Base-by-base conservation (phyloP, 2,329 filamentous ascomycete genomes). In the Sphaerostilbella broomeana region DNA sequence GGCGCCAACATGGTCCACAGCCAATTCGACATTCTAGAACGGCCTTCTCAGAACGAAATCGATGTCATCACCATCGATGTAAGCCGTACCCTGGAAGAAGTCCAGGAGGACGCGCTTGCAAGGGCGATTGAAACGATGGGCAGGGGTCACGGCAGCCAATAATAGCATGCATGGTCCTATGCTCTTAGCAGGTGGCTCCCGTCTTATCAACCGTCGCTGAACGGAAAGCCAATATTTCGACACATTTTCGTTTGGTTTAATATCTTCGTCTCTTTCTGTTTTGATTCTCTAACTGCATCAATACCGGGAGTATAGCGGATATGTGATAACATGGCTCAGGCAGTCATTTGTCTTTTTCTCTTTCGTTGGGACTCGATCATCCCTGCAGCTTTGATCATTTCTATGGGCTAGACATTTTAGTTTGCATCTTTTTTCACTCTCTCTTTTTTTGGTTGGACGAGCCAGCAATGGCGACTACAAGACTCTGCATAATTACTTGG, bases 1-100 rank as follows among this genome's bases (percentile, higher is more conserved):
- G 90, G 92, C 53, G 84, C 86, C 51, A 77, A 79, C 54, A 97
- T 98, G 90, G 89, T 98, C 7, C 81, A 84, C 54, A 94, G 87
- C 64, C 92, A 98, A 60, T 84, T 97, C 50, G 77, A 81, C 47
- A 83, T 80, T 37, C 73, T 98, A n/a, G 90, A 98, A 65, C 79
- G 83, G 46, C 92, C 92, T 0, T 71, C 71, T 36, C 62, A 65
- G 31, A 77, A 86, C 40, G 84, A 88, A 56, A 71, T 62, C 16
- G 86, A 92, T 60, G 81, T 85, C 45, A 72, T 88, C 46, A 77
- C 68, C 39, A 69, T 90, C 43, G 81, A 88, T 57, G 81, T 84
- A 40, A 77, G 75, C 65, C 61, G 69, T 42, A 56, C 72, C 38
- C 48, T 73, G 50, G 65, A 79, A 35, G 65, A 76, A 35, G 81